Evolutionary conservation across 2,329 filamentous ascomycete genomes (phyloP), one percentile per base, ranked within the genome.

Genomic region (Aspergillus cejpii): DNA sequence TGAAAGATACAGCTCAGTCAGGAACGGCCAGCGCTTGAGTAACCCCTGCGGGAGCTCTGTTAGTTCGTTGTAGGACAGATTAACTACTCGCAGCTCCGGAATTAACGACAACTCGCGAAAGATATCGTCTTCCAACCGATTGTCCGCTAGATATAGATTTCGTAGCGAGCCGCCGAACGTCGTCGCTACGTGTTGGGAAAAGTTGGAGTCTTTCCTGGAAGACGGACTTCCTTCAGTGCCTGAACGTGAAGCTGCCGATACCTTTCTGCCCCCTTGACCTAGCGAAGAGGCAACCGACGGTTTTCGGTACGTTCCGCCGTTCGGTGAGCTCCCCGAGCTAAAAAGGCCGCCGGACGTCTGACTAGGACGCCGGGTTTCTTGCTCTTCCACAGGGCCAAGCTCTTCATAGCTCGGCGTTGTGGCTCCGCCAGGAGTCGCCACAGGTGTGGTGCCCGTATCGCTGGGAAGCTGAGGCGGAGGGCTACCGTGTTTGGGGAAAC

Each of bases 11-110:
- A 98, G 75, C 67, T 98, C 92, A 0, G 87, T 83, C 12, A 98
- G 78, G 59, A 92, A 83, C 27, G 86, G 85, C 89, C 92, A 95
- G 63, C 84, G 84, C 65, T 85, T 85, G 58, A 98, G 84, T 1
- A 89, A 87, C 44, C 90, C 79, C 50, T 89, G 84, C 2, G 92
- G 92, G 67, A 98, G 84, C 57, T 98, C 92, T 48, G 86, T 90
- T 37, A 98, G 78, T 51, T 90, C 84, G 56, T 98, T 98, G 70
- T 96, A 97, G 0, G 91, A 94, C 24, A 98, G 69, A 57, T 98
- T 98, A 47, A 98, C 77, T 19, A 94, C 79, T 17, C 91, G 83
- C 41, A 98, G 70, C 66, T 97, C 92, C 2, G 81, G 77, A 3
- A 97, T 77, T 2, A 91, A 74, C 0, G 81, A 86, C 36, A 98